Percentiles rank a stretch among this genome's conserved stretches.
These are phyloP conservation scores for Irpex lacteus DNA, from an alignment of 1,284 basidiomycete genomes.

Conservation along the genomic window DNA sequence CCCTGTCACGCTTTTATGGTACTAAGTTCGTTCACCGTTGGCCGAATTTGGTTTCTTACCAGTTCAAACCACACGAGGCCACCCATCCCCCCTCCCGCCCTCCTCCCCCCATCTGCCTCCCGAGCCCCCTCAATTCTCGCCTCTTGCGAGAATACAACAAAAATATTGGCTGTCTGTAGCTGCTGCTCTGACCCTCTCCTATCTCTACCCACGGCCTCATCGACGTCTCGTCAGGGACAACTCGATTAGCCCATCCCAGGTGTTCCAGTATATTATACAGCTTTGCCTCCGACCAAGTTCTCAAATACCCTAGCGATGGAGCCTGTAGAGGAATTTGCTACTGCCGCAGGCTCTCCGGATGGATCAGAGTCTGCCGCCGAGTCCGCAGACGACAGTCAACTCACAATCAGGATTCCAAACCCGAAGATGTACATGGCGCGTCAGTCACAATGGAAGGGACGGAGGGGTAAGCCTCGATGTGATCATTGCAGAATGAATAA, in stretches of 20 bases:
- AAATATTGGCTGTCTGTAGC: neutral
- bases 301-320: neutral
- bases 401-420: conserved; percentile 57
- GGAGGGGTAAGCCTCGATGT: conserved; percentile 68
- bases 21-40: conserved; percentile 28
- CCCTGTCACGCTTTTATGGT: conserved; percentile 30
- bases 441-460: conserved; percentile 69
- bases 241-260: neutral
- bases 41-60: conserved; percentile 34
- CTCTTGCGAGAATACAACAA: neutral
- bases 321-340: conserved; percentile 6
- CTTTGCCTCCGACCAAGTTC: neutral
- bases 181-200: neutral
- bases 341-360: conserved; percentile 35
- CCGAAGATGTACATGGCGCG: conserved; percentile 37
- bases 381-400: conserved; percentile 52
- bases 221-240: neutral
- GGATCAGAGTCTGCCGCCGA: conserved; percentile 44
- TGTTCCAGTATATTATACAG: neutral
- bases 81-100: neutral
- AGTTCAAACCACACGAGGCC: conserved; percentile 27
- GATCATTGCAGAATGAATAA: conserved; percentile 70
- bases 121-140: conserved; percentile 1
- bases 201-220: neutral
- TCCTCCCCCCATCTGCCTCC: conserved; percentile 4